Evolutionary conservation across 371 early-diverging fungal species (phyloP).

Genomic region (Saksenaea vasiformis): DNA sequence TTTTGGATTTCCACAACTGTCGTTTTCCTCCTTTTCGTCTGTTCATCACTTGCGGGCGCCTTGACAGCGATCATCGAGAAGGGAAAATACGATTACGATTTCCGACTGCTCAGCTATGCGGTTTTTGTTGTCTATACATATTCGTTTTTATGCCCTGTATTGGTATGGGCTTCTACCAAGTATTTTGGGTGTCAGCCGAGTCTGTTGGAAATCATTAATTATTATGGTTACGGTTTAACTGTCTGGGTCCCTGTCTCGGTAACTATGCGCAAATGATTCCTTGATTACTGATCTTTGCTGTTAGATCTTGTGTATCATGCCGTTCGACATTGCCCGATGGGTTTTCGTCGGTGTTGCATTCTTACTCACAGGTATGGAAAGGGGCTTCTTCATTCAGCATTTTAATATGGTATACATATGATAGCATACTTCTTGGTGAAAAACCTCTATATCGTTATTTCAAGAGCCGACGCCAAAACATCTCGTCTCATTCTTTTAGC

Average conservation of each 20-base stretch:
- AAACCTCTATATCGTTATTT: slow-evolving; percentile 67
- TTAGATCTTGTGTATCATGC: slow-evolving; percentile 72
- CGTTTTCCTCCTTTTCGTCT: slow-evolving; percentile 88
- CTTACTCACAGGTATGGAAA: slow-evolving; percentile 47
- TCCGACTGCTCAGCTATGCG: slow-evolving; percentile 80
- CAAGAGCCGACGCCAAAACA: slow-evolving; percentile 62
- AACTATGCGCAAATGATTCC: slow-evolving; percentile 15
- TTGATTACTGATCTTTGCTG: not conserved
- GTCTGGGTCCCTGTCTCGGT: slow-evolving; percentile 94
- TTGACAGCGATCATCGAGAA: slow-evolving; percentile 71
- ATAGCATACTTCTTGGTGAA: slow-evolving; percentile 50
- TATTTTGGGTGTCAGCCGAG: slow-evolving; percentile 83
- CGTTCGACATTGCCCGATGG: slow-evolving; percentile 68
- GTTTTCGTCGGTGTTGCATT: slow-evolving; percentile 65
- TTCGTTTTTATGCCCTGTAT: slow-evolving; percentile 66
- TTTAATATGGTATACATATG: not conserved
- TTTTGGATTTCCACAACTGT: slow-evolving; percentile 97
- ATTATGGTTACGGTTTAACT: slow-evolving; percentile 92
- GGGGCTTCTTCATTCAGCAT: not conserved
- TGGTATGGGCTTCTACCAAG: slow-evolving; percentile 81
- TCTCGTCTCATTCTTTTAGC: slow-evolving; percentile 68
- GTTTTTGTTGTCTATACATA: slow-evolving; percentile 82
- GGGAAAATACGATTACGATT: slow-evolving; percentile 68
- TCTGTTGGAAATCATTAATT: slow-evolving; percentile 78
- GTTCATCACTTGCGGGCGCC: slow-evolving; percentile 84